Base-by-base conservation (phyloP, 176 grass and related monocot genomes). In the Melocanna baccifera region DNA sequence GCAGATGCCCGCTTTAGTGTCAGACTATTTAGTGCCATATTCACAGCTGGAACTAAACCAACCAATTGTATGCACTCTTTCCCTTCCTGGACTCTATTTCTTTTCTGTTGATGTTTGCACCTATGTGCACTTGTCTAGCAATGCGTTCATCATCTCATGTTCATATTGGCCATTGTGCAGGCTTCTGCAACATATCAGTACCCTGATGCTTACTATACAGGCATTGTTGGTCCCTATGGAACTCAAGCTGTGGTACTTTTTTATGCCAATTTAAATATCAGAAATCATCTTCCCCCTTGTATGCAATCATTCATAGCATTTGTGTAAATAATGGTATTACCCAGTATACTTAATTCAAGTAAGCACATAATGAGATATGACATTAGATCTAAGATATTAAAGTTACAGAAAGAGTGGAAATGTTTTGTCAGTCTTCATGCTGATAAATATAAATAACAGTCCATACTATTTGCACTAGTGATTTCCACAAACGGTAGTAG, bases 21-120 rank as follows among this genome's bases (percentile, higher is more conserved):
- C 93, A 48, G 93, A 98, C 32, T 94, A 91, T 85, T 88, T 98
- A 64, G 55, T 65, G 80, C 89, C 83, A 70, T 92, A 91, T 65
- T 86, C 93, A 22, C 91, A 92, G 79, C 83, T 98, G 77, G 96
- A 98, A 77, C 83, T 95, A 26, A 92, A 89, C 68, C 93, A 98
- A 83, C 91, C 96, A 77, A 90, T 90, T 75, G 96, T 98, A 74
- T 5, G 56, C 26, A 51, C 67, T 90, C 65, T 87, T 84, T 75
- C 83, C 26, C 16, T 84, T 69, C 23, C 7, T 58, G 1, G 23
- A 19, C 10, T 77, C 3, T 78, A 9, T 59, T 63, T 79, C 0
- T 40, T 73, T 28, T 19, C 18, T 72, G 66, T 72, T 47, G 15
- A 72, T 78, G 64, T 50, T 77, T 47, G 36, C 63, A 56, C 32